A percentile compares a stretch with the other conserved stretches of the same genome.
These are phyloP conservation scores for Erythrophleum ivorense DNA, from an alignment of 331 rosid species.

Conservation along the genomic window DNA sequence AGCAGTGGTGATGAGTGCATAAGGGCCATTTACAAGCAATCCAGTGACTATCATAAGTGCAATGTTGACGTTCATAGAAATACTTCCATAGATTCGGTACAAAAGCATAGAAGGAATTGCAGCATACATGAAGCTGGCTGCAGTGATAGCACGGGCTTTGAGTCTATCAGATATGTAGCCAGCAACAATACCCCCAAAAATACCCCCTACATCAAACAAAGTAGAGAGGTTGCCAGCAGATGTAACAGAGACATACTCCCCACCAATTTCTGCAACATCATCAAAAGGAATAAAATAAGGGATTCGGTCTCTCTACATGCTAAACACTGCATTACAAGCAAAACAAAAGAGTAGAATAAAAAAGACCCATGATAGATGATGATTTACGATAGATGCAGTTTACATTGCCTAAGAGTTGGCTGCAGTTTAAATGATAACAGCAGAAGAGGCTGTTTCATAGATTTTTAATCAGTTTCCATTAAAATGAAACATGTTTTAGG, in stretches of 20 bases:
- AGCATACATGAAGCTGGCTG: conserved; percentile 78
- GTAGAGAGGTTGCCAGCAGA: conserved; percentile 90
- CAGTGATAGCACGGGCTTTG: conserved; percentile 78
- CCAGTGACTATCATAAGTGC: conserved; percentile 79
- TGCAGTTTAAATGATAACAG: neutral
- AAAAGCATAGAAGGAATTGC: conserved; percentile 76
- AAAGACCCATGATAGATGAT: conserved; percentile 7
- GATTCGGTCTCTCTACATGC: neutral
- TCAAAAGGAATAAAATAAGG: conserved; percentile 7
- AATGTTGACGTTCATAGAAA: conserved; percentile 62
- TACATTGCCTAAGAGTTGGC: conserved; percentile 1
- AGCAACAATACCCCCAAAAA: conserved; percentile 84
- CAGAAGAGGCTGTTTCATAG: neutral
- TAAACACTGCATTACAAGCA: conserved; percentile 11
- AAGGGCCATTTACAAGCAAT: conserved; percentile 83
- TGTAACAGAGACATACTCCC: conserved; percentile 69
- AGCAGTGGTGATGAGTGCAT: conserved; percentile 89
- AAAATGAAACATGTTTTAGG: neutral
- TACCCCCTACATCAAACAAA: conserved; percentile 85
- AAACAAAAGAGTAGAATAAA: neutral
- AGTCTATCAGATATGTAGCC: conserved; percentile 86
- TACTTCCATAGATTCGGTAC: conserved; percentile 63
- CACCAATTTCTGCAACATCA: conserved; percentile 75
- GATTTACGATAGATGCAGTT: conserved; percentile 3
- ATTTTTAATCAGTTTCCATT: neutral